phyloP scores from a whole-genome alignment of 805 yeast genomes.

The Yamadazyma philogaea region DNA sequence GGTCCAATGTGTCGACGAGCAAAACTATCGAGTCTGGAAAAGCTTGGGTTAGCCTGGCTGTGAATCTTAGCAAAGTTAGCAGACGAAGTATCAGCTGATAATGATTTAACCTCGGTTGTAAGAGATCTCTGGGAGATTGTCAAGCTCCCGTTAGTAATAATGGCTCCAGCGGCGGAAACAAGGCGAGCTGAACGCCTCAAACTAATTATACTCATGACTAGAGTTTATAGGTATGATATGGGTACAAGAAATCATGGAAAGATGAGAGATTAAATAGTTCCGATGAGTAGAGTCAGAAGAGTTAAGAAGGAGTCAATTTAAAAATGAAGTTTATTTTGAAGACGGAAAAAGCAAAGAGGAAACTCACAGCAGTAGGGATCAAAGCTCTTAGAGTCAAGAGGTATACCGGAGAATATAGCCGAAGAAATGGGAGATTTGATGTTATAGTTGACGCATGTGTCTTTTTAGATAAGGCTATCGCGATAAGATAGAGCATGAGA shows the following conservation, averaged over 20 bases:
- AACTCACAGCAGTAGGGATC: too few relatives aligned
- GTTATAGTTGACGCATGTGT: too few relatives aligned
- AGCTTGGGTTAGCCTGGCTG: slow-evolving; percentile 29
- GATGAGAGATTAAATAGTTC: not conserved
- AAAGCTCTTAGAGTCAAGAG: too few relatives aligned
- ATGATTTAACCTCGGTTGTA: not conserved
- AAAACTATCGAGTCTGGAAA: slow-evolving; percentile 67
- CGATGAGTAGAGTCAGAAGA: not conserved
- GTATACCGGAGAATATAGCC: too few relatives aligned
- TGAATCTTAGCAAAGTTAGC: slow-evolving; percentile 47
- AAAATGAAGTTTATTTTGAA: not conserved
- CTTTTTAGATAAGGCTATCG: not conserved
- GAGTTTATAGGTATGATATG: not conserved
- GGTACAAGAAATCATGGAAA: not conserved
- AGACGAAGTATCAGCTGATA: slow-evolving; percentile 54
- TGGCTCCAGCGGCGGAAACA: not conserved
- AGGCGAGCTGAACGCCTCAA: slow-evolving; percentile 1
- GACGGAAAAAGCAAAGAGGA: not conserved
- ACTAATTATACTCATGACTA: not conserved
- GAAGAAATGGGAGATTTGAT: too few relatives aligned
- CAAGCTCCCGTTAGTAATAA: not conserved
- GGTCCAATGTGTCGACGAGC: slow-evolving; percentile 91
- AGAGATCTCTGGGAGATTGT: not conserved
- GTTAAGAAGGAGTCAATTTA: slow-evolving; percentile 3
- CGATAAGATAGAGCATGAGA: not conserved